Conservation (phyloP, 257 asterid species). For the Anisodus acutangulus region DNA sequence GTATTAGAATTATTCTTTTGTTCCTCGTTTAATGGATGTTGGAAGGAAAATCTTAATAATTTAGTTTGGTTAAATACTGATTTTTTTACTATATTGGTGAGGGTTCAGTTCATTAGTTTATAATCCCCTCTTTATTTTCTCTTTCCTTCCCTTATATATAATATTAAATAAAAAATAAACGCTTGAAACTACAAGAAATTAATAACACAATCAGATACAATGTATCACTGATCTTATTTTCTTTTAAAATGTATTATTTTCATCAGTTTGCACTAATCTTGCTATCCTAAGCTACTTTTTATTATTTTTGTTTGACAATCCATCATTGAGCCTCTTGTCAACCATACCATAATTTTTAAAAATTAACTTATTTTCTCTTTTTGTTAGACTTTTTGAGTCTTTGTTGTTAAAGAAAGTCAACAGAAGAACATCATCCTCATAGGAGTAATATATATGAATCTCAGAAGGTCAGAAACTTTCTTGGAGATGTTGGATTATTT, state of each 20-base stretch:
- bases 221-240: constrained; percentile 19
- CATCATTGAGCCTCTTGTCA: constrained; percentile 15
- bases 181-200: not conserved
- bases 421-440: not conserved
- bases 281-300: not conserved
- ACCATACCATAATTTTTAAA: not conserved
- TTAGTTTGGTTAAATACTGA: not conserved
- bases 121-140: not conserved
- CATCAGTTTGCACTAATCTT: not conserved
- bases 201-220: not conserved
- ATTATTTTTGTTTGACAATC: not conserved
- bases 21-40: not conserved
- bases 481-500: not conserved
- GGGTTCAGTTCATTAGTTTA: not conserved
- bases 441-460: not conserved
- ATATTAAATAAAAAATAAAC: not conserved
- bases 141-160: not conserved
- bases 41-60: not conserved
- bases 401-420: not conserved
- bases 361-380: not conserved
- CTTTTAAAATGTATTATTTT: not conserved
- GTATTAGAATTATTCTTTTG: not conserved
- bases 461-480: not conserved
- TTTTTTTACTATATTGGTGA: not conserved
- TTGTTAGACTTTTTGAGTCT: constrained; percentile 17